phyloP scores from a whole-genome alignment of 495 filamentous ascomycete genomes.

The Podospora tetraspora region DNA sequence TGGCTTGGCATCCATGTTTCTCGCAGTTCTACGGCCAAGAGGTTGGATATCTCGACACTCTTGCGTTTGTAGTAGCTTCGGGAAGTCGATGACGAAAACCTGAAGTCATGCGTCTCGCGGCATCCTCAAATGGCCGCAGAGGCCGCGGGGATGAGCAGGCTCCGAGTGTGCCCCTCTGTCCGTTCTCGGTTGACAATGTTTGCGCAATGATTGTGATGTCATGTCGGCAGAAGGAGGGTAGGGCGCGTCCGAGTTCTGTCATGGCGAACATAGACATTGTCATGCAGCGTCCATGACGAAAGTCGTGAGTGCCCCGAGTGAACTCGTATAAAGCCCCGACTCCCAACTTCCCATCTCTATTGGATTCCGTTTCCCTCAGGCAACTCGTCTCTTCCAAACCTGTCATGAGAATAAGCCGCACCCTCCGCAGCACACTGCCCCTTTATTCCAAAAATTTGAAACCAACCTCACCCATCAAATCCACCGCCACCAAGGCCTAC shows the following conservation, averaged over 20 bases:
- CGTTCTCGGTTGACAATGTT: neutral
- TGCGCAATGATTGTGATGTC: neutral
- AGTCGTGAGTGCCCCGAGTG: no score
- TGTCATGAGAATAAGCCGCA: slow-evolving; percentile 1
- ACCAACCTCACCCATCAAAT: neutral
- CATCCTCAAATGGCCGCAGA: neutral
- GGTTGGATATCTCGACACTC: neutral
- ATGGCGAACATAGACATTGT: neutral
- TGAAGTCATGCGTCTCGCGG: neutral
- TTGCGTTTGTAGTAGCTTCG: neutral
- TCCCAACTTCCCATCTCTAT: neutral
- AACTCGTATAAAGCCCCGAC: neutral
- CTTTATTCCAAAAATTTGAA: neutral
- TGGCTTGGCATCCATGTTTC: neutral
- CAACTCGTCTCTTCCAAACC: neutral
- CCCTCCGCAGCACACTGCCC: neutral
- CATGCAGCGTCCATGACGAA: neutral
- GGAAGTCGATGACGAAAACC: neutral
- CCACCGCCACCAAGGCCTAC: neutral
- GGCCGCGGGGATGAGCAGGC: neutral
- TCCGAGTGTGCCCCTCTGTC: no score
- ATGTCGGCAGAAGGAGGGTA: neutral
- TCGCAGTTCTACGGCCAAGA: neutral
- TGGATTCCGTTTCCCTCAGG: neutral
- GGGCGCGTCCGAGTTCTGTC: neutral